These are phyloP conservation scores for Setaria italica DNA, from an alignment of 202 grass and related monocot species.

Conservation along the genomic window DNA sequence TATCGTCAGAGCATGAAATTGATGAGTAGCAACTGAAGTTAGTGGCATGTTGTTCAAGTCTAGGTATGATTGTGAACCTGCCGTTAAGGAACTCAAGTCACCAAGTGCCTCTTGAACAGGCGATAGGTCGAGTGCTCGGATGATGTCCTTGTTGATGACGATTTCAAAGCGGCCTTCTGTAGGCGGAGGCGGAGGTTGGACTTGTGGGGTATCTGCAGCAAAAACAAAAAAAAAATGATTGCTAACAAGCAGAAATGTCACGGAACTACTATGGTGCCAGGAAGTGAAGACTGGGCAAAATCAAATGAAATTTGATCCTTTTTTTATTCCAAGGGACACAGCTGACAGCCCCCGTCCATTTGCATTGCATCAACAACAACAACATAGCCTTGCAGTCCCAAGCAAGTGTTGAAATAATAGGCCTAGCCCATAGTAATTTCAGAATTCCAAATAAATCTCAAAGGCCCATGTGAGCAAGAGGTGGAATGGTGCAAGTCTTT, in stretches of 20 bases:
- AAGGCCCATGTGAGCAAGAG: too few species aligned
- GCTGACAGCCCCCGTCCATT: too few species aligned
- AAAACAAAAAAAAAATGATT: neutral
- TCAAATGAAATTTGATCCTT: neutral
- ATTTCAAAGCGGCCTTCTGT: slow-evolving; percentile 78
- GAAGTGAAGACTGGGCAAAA: neutral
- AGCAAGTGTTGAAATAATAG: too few species aligned
- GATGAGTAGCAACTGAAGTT: neutral
- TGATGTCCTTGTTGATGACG: slow-evolving; percentile 58
- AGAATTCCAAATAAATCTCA: too few species aligned
- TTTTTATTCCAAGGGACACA: too few species aligned
- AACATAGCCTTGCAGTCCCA: too few species aligned
- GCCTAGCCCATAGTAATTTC: too few species aligned
- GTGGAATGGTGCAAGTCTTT: too few species aligned
- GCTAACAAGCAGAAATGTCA: neutral
- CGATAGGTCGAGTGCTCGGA: slow-evolving; percentile 63
- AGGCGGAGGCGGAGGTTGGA: slow-evolving; percentile 74
- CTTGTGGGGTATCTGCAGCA: slow-evolving; percentile 54
- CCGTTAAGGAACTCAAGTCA: slow-evolving; percentile 47
- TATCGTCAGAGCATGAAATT: neutral
- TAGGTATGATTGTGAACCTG: slow-evolving; percentile 46
- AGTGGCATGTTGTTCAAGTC: neutral
- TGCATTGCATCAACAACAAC: too few species aligned
- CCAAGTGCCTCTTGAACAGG: slow-evolving; percentile 57
- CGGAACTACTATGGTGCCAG: neutral